These are phyloP conservation scores for Fusarium sp. DNA, from an alignment of 2,329 filamentous ascomycete species.

Conservation along the genomic window DNA sequence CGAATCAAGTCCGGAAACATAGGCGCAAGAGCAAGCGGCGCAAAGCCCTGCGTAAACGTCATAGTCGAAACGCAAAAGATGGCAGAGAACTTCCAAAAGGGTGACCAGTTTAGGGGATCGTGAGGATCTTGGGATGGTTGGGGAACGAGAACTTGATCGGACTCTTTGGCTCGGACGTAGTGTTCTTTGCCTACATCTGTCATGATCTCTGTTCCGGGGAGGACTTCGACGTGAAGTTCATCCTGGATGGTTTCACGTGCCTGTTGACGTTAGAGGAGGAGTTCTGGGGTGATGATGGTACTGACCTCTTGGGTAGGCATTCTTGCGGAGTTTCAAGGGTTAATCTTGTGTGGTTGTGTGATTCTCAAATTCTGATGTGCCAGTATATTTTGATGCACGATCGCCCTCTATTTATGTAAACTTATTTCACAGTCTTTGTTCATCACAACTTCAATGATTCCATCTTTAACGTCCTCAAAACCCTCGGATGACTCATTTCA, in stretches of 20 bases:
- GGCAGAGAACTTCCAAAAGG: constrained; percentile 2
- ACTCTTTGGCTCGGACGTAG: constrained; percentile 22
- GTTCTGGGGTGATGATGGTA: background rate
- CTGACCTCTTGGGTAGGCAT: background rate
- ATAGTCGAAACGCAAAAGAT: constrained; percentile 1
- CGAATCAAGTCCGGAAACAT: constrained; percentile 3
- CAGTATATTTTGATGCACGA: rapidly evolving
- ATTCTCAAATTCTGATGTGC: rapidly evolving
- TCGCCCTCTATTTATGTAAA: background rate
- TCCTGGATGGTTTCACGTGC: constrained; percentile 11
- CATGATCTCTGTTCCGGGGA: constrained; percentile 32
- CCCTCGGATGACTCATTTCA: background rate
- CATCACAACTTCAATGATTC: background rate
- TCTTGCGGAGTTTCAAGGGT: background rate
- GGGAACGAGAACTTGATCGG: constrained; percentile 24
- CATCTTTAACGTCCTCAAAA: background rate
- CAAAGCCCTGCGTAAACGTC: constrained; percentile 1
- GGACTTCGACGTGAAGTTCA: constrained; percentile 29
- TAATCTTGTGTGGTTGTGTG: rapidly evolving
- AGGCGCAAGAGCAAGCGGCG: background rate
- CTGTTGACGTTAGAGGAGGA: background rate
- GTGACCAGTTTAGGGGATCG: constrained; percentile 3
- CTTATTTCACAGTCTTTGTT: rapidly evolving
- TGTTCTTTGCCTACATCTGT: constrained; percentile 28
- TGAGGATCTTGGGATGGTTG: constrained; percentile 11